phyloP scores from a whole-genome alignment of 2,329 filamentous ascomycete species.

The Exophiala oligosperma region DNA sequence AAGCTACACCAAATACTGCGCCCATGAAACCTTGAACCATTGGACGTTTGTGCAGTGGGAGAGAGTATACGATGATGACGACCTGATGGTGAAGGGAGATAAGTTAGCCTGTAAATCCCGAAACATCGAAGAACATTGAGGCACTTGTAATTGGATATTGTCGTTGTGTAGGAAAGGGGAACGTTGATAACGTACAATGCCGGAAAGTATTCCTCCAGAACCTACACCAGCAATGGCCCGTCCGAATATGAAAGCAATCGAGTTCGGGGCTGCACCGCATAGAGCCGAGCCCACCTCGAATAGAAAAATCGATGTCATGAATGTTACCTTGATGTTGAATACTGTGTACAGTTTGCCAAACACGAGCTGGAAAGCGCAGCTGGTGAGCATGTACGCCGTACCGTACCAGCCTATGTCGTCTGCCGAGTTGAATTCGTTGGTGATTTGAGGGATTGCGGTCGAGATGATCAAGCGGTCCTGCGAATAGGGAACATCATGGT shows the following conservation, averaged over 20 bases:
- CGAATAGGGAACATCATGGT: constrained; percentile 1
- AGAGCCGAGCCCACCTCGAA: constrained; percentile 45
- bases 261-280: constrained; percentile 40
- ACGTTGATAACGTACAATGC: constrained; percentile 26
- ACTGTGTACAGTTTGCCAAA: constrained; percentile 47
- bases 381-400: constrained; percentile 47
- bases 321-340: constrained; percentile 45
- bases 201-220: constrained; percentile 40
- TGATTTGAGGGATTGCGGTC: constrained; percentile 50
- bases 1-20: constrained; percentile 39
- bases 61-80: constrained; percentile 41
- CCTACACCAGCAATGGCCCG: constrained; percentile 44
- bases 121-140: too few species aligned
- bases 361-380: constrained; percentile 42
- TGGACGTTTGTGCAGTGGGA: constrained; percentile 40
- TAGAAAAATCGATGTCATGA: constrained; percentile 39
- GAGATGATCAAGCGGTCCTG: constrained; percentile 37
- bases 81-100: constrained; percentile 31
- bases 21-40: constrained; percentile 41
- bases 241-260: constrained; percentile 40
- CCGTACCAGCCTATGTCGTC: constrained; percentile 52
- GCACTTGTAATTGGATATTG: too few species aligned
- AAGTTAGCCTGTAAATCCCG: not conserved
- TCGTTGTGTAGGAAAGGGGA: not conserved
- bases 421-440: constrained; percentile 47